These are phyloP conservation scores for Oryza glaberrima DNA, from an alignment of 176 grass and related monocot genomes.

Conservation along the genomic window DNA sequence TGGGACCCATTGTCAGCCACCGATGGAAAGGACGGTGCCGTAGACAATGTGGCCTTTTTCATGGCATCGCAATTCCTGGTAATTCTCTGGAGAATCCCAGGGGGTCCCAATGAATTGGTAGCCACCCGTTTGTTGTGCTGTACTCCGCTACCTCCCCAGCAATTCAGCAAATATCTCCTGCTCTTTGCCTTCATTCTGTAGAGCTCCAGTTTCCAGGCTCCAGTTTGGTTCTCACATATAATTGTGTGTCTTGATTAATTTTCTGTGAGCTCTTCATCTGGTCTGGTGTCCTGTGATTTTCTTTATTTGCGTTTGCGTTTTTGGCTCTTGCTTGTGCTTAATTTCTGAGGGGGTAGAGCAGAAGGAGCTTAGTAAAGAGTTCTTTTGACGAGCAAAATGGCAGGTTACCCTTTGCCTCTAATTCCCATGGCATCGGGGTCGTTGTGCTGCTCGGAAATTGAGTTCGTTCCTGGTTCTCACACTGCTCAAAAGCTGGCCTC, in stretches of 20 bases:
- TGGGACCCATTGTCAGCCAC: background rate
- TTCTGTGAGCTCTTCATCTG: background rate
- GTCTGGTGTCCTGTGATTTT: background rate
- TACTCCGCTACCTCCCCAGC: background rate
- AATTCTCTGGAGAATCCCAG: background rate
- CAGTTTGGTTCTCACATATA: background rate
- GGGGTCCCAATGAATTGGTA: background rate
- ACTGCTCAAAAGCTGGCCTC: background rate
- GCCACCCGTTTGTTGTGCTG: background rate
- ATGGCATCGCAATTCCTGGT: background rate
- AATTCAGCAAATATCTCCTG: background rate
- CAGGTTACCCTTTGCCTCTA: conserved; percentile 34
- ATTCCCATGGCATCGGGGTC: conserved; percentile 22
- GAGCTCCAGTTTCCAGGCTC: background rate
- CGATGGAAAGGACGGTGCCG: background rate
- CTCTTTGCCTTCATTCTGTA: background rate
- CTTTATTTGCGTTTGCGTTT: background rate
- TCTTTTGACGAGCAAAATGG: conserved; percentile 32
- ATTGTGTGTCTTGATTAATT: background rate
- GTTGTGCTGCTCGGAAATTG: conserved; percentile 41
- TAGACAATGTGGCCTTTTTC: background rate
- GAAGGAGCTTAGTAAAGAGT: background rate
- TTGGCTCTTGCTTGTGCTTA: background rate
- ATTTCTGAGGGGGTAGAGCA: background rate
- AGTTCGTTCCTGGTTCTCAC: background rate